Conservation (phyloP, 768 basidiomycete species). For the Podaxis rugospora region DNA sequence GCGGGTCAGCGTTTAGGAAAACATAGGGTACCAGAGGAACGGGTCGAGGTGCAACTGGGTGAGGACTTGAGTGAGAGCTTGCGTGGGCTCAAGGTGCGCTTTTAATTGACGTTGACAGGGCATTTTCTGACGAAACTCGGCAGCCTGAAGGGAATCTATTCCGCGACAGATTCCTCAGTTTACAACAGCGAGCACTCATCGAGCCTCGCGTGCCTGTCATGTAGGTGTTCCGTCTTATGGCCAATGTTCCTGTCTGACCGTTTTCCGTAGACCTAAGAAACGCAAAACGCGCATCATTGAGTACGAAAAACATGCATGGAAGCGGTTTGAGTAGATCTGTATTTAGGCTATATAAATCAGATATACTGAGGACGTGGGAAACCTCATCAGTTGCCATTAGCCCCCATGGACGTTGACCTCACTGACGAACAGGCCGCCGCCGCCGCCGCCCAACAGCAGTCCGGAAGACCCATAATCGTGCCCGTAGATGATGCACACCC, state of each 20-base stretch:
- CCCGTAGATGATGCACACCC: conserved; percentile 76
- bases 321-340: conserved; percentile 51
- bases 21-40: conserved; percentile 63
- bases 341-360: conserved; percentile 1
- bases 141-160: conserved; percentile 94
- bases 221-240: conserved; percentile 34
- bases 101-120: neutral
- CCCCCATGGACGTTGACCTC: conserved; percentile 39
- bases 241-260: neutral
- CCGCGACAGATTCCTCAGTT: conserved; percentile 80
- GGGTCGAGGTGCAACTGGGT: conserved; percentile 83
- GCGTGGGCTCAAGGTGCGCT: conserved; percentile 72
- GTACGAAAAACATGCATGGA: conserved; percentile 81
- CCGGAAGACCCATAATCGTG: conserved; percentile 27
- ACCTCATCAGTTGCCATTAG: conserved; percentile 8
- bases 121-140: conserved; percentile 1
- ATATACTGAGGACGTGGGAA: conserved; percentile 9
- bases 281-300: conserved; percentile 50
- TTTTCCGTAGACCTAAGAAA: conserved; percentile 41
- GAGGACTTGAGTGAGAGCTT: conserved; percentile 87
- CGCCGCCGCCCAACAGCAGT: conserved; percentile 18
- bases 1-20: conserved; percentile 77
- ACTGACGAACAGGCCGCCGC: conserved; percentile 27
- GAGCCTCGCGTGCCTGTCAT: conserved; percentile 81
- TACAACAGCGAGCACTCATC: conserved; percentile 83